Percentiles rank a stretch among this genome's conserved stretches.
Evolutionary conservation across 2,329 filamentous ascomycete species (phyloP).

Genomic region (Aspergillus melleus): DNA sequence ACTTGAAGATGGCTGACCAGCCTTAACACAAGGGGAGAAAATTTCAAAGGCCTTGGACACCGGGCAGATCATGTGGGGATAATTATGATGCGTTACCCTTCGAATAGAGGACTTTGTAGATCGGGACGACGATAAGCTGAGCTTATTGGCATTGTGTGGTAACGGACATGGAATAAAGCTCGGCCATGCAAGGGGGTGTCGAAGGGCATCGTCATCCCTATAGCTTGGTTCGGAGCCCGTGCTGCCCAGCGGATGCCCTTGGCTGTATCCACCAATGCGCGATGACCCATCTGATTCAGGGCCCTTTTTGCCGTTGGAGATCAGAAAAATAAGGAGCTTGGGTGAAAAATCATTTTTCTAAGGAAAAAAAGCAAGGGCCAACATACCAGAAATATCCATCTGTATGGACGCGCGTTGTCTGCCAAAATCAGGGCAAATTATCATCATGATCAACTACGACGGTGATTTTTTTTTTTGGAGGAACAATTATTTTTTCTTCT

Average conservation of each 20-base stretch:
- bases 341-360: background rate
- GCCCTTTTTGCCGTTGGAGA: background rate
- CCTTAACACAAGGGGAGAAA: background rate
- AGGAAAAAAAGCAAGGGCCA: conserved; percentile 11
- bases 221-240: conserved; percentile 6
- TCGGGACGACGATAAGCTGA: conserved; percentile 3
- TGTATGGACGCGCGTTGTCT: conserved; percentile 15
- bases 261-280: conserved; percentile 7
- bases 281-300: conserved; percentile 3
- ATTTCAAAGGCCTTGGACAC: conserved; percentile 1
- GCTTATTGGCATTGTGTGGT: conserved; percentile 3
- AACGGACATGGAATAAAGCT: background rate
- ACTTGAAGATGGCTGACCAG: background rate
- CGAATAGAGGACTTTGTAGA: conserved; percentile 1
- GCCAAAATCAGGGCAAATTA: conserved; percentile 3
- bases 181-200: conserved; percentile 7
- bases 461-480: conserved; percentile 3
- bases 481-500: conserved; percentile 1
- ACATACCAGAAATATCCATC: conserved; percentile 14
- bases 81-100: conserved; percentile 3
- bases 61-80: conserved; percentile 8
- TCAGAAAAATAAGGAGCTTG: background rate
- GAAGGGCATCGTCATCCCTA: background rate
- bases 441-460: conserved; percentile 7
- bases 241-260: conserved; percentile 3